Percentiles rank a stretch among this genome's conserved stretches.
Conservation (phyloP, 805 yeast genomes). For the Isabelozyma gotoi region DNA sequence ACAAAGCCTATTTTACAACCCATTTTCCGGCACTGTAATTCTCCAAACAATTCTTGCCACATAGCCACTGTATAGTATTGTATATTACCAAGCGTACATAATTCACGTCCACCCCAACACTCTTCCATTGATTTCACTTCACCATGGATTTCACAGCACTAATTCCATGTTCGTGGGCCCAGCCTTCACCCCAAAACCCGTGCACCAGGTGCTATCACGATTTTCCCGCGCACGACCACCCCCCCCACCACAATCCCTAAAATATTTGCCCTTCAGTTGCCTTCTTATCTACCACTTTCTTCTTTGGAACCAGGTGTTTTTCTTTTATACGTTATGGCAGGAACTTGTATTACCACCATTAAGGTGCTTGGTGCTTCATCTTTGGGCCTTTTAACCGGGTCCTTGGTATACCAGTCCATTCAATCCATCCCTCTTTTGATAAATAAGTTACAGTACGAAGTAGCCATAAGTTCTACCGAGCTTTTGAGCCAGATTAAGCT, state of each 20-base stretch:
- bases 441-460: constrained; percentile 23
- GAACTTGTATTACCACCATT: constrained; percentile 43
- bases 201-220: background rate
- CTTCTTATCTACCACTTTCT: background rate
- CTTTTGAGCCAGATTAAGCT: constrained; percentile 18
- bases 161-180: too few species aligned
- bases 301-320: background rate
- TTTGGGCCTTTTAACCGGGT: constrained; percentile 62
- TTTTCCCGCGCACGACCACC: background rate
- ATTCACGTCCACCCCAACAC: too few species aligned
- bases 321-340: constrained; percentile 8
- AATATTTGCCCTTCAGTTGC: background rate
- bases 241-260: background rate
- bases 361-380: constrained; percentile 67
- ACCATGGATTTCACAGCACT: background rate
- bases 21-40: too few species aligned
- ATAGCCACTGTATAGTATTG: background rate
- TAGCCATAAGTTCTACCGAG: constrained; percentile 12
- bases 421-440: constrained; percentile 27
- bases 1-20: too few species aligned
- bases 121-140: too few species aligned
- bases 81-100: background rate
- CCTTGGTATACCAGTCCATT: constrained; percentile 43
- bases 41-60: too few species aligned
- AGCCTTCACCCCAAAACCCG: too few species aligned